Conservation (phyloP, 345 rosid genomes). For the Noccaea bulbosa region DNA sequence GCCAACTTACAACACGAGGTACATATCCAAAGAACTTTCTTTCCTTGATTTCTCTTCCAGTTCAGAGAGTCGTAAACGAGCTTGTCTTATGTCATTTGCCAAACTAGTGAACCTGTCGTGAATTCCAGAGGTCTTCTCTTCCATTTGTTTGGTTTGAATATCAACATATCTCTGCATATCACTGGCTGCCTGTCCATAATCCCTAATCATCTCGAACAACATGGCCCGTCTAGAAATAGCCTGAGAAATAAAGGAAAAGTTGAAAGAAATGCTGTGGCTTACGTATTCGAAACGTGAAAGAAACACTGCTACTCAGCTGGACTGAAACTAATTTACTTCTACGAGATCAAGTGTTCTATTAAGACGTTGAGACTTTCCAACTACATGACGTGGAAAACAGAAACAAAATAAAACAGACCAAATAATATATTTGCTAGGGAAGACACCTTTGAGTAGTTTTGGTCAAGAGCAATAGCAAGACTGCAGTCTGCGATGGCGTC, state of each 20-base stretch:
- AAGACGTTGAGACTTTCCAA: slow-evolving; percentile 23
- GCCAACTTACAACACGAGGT: slow-evolving; percentile 86
- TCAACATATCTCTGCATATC: slow-evolving; percentile 72
- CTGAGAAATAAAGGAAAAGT: slow-evolving; percentile 43
- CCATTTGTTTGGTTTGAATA: slow-evolving; percentile 64
- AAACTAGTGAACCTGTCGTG: slow-evolving; percentile 57
- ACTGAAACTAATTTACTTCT: slow-evolving; percentile 1
- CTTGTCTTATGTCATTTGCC: slow-evolving; percentile 69
- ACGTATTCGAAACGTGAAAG: slow-evolving; percentile 20
- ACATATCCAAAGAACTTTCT: slow-evolving; percentile 75
- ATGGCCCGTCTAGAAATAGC: slow-evolving; percentile 91
- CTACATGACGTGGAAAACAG: slow-evolving; percentile 14
- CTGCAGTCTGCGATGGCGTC: slow-evolving; percentile 99
- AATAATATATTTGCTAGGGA: slow-evolving; percentile 20
- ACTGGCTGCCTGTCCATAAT: slow-evolving; percentile 79
- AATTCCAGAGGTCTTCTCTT: slow-evolving; percentile 55
- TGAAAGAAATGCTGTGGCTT: slow-evolving; percentile 11
- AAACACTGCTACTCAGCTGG: slow-evolving; percentile 25
- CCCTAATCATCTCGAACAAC: slow-evolving; percentile 85
- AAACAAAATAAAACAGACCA: slow-evolving; percentile 16
- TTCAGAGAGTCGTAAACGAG: slow-evolving; percentile 59
- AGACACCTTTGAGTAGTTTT: slow-evolving; percentile 80
- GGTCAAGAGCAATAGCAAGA: slow-evolving; percentile 91
- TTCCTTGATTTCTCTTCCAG: slow-evolving; percentile 78
- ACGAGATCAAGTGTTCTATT: slow-evolving; percentile 4